Percentiles rank a stretch among this genome's conserved stretches.
Evolutionary conservation across 495 filamentous ascomycete genomes (phyloP).

Genomic region (Xylaria venustula): DNA sequence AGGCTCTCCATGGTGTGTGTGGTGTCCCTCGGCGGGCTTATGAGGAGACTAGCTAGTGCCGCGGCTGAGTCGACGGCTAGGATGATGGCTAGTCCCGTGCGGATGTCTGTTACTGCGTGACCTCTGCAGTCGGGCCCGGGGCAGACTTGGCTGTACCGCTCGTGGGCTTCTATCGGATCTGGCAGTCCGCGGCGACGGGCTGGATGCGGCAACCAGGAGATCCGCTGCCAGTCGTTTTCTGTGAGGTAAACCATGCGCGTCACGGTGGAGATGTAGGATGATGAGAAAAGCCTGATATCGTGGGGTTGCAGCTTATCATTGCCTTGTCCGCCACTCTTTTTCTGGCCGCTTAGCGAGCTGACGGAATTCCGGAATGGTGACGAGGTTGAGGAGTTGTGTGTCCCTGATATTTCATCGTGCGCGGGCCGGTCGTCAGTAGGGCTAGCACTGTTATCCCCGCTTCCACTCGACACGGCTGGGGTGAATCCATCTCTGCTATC

Average conservation of each 20-base stretch:
- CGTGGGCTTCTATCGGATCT: neutral
- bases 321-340: neutral
- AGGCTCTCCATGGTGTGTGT: too few relatives aligned
- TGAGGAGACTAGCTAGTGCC: slow-evolving; percentile 2
- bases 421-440: too few relatives aligned
- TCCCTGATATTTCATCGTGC: too few relatives aligned
- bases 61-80: slow-evolving; percentile 9
- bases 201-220: slow-evolving; percentile 12
- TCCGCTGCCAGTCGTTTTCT: slow-evolving; percentile 1
- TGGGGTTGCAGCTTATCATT: slow-evolving; percentile 17
- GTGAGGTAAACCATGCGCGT: neutral
- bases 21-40: too few relatives aligned
- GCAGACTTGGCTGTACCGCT: neutral
- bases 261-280: neutral
- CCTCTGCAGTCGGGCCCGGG: neutral
- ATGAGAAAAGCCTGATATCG: neutral
- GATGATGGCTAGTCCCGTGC: slow-evolving; percentile 3
- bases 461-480: too few relatives aligned
- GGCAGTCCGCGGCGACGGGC: neutral
- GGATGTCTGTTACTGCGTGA: neutral
- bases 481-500: too few relatives aligned
- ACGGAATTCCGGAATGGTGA: neutral
- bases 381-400: neutral
- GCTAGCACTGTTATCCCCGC: too few relatives aligned
- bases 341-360: neutral